Evolutionary conservation across 2,329 filamentous ascomycete genomes (phyloP).

Genomic region (Penicillium corylophilum): DNA sequence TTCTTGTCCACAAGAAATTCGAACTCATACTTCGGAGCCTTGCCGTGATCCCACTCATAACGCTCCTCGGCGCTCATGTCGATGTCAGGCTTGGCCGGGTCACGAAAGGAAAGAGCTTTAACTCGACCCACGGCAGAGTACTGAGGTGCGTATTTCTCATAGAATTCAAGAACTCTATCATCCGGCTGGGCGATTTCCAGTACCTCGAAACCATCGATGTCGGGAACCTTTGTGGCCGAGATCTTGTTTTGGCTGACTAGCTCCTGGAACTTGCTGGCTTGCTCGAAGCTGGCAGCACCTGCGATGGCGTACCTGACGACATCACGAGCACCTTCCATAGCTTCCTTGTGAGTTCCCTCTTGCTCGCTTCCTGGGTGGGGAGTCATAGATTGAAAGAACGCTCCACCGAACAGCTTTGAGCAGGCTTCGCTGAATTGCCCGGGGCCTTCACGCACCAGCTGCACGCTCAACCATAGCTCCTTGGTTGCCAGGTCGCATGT

Average conservation of each 20-base stretch:
- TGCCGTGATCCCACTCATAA: constrained; percentile 22
- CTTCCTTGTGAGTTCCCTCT: constrained; percentile 10
- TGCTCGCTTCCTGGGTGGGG: background rate
- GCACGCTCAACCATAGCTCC: constrained; percentile 63
- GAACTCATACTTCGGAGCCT: constrained; percentile 33
- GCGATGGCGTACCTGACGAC: constrained; percentile 53
- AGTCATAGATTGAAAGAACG: constrained; percentile 34
- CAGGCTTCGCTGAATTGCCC: constrained; percentile 80
- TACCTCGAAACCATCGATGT: constrained; percentile 63
- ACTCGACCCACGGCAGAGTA: constrained; percentile 56
- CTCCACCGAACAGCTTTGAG: constrained; percentile 64
- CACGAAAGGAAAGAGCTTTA: constrained; percentile 51
- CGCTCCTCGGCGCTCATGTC: constrained; percentile 39
- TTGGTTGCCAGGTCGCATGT: constrained; percentile 65
- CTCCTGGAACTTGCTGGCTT: constrained; percentile 39
- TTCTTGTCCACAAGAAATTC: constrained; percentile 69
- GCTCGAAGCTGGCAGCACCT: constrained; percentile 44
- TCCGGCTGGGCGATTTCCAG: constrained; percentile 50
- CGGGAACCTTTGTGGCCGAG: constrained; percentile 44
- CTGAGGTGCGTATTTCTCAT: constrained; percentile 42
- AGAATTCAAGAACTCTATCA: constrained; percentile 49
- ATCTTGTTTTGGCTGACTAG: constrained; percentile 37
- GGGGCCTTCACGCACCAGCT: constrained; percentile 59
- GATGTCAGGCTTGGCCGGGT: constrained; percentile 41
- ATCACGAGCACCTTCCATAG: constrained; percentile 47